Evolutionary conservation across 495 filamentous ascomycete species (phyloP).

Genomic region (Neurospora sp.): DNA sequence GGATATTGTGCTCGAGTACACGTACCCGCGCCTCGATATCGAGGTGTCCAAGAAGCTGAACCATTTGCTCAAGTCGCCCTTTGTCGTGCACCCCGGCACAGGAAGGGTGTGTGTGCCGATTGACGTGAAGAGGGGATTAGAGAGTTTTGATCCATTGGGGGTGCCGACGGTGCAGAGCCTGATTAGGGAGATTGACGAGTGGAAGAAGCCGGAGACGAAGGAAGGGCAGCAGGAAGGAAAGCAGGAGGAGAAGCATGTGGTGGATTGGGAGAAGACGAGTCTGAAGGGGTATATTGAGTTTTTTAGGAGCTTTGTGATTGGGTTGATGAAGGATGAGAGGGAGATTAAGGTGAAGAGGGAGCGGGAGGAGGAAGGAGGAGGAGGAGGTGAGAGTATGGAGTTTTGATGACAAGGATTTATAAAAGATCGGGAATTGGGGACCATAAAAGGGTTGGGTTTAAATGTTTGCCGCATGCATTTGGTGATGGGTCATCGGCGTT

Average conservation of each 20-base stretch:
- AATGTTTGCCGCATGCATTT: neutral
- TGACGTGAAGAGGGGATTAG: conserved; percentile 47
- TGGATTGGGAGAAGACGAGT: conserved; percentile 95
- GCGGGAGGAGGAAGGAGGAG: conserved; percentile 32
- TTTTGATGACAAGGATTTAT: conserved; percentile 30
- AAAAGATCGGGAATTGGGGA: neutral
- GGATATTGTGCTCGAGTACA: conserved; percentile 92
- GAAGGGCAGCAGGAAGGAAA: conserved; percentile 53
- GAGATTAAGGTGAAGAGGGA: conserved; percentile 63
- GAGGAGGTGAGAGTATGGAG: conserved; percentile 41
- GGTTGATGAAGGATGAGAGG: conserved; percentile 71
- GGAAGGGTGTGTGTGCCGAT: conserved; percentile 94
- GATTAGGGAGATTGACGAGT: conserved; percentile 71
- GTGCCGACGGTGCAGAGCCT: conserved; percentile 82
- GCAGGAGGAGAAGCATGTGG: conserved; percentile 33
- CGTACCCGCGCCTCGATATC: conserved; percentile 93
- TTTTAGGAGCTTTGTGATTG: conserved; percentile 72
- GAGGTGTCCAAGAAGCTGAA: conserved; percentile 96
- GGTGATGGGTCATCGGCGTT: neutral
- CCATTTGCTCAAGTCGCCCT: conserved; percentile 92
- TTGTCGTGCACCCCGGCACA: conserved; percentile 91
- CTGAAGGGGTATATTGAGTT: conserved; percentile 86
- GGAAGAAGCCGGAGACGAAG: conserved; percentile 35
- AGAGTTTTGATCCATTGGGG: conserved; percentile 73
- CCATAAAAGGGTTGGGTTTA: neutral